Evolutionary conservation across 2,329 filamentous ascomycete genomes (phyloP).

Genomic region (Aspergillus quadrilineatus): DNA sequence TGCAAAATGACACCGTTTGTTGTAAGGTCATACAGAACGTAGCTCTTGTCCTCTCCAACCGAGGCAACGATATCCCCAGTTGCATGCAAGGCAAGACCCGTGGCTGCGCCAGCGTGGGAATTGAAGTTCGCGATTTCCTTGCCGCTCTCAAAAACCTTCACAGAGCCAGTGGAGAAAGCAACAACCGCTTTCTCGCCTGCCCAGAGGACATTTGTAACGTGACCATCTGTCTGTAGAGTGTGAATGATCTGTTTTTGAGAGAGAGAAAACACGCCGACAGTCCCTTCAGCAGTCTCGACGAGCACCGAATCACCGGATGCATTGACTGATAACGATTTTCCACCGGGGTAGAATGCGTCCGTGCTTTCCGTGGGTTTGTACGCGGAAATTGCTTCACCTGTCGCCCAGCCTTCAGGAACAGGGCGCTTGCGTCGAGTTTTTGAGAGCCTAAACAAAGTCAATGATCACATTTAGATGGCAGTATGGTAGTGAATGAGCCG

Average conservation of each 20-base stretch:
- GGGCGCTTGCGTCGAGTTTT: constrained; percentile 87
- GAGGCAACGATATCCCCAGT: constrained; percentile 80
- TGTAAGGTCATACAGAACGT: constrained; percentile 80
- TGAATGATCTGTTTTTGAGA: constrained; percentile 72
- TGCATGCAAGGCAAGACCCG: constrained; percentile 76
- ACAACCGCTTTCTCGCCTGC: constrained; percentile 67
- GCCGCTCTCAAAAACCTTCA: constrained; percentile 77
- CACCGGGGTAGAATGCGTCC: constrained; percentile 60
- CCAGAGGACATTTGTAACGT: constrained; percentile 64
- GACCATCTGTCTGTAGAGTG: constrained; percentile 62
- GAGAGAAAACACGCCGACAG: constrained; percentile 76
- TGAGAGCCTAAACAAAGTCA: constrained; percentile 62
- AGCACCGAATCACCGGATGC: constrained; percentile 65
- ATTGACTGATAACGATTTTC: constrained; percentile 59
- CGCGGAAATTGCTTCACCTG: constrained; percentile 65
- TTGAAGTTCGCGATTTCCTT: constrained; percentile 67
- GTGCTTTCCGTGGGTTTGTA: constrained; percentile 57
- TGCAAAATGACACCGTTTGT: constrained; percentile 69
- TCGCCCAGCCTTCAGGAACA: constrained; percentile 81
- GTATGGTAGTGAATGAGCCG: neutral
- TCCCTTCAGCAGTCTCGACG: constrained; percentile 72
- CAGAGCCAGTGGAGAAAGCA: constrained; percentile 69
- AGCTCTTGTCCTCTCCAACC: constrained; percentile 86
- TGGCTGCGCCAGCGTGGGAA: constrained; percentile 81
- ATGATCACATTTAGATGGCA: constrained; percentile 14